Conservation (phyloP, 2,329 filamentous ascomycete species). For the Exophiala sideris region DNA sequence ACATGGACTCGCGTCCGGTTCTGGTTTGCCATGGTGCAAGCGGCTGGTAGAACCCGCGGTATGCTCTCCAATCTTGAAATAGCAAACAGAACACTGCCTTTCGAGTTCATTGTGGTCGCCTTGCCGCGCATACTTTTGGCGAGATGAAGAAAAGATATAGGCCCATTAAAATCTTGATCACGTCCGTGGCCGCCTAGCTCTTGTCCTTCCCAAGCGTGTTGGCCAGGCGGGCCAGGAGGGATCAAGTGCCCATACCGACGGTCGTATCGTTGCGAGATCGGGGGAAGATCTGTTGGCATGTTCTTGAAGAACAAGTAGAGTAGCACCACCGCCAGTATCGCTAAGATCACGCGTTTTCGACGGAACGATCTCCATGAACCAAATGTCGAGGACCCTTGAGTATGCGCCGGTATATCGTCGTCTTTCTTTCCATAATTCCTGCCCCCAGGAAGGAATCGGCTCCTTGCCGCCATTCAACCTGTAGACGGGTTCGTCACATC, state of each 20-base stretch:
- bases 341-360: conserved; percentile 51
- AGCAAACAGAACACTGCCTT: conserved; percentile 75
- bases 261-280: conserved; percentile 34
- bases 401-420: conserved; percentile 6
- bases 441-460: conserved; percentile 16
- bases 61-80: conserved; percentile 71
- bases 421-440: conserved; percentile 19
- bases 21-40: conserved; percentile 77
- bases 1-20: conserved; percentile 76
- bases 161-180: conserved; percentile 58
- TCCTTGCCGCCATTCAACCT: conserved; percentile 24
- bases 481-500: conserved; percentile 4
- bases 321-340: conserved; percentile 46
- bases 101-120: conserved; percentile 19
- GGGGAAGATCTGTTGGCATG: conserved; percentile 53
- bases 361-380: conserved; percentile 35
- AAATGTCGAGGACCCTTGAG: conserved; percentile 6
- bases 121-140: conserved; percentile 33
- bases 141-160: conserved; percentile 66
- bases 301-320: conserved; percentile 65
- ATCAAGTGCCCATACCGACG: conserved; percentile 18
- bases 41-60: conserved; percentile 70
- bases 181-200: background rate
- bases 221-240: conserved; percentile 1
- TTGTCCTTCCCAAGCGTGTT: background rate